Conservation (phyloP, 768 basidiomycete species). For the Trametes sanguinea region DNA sequence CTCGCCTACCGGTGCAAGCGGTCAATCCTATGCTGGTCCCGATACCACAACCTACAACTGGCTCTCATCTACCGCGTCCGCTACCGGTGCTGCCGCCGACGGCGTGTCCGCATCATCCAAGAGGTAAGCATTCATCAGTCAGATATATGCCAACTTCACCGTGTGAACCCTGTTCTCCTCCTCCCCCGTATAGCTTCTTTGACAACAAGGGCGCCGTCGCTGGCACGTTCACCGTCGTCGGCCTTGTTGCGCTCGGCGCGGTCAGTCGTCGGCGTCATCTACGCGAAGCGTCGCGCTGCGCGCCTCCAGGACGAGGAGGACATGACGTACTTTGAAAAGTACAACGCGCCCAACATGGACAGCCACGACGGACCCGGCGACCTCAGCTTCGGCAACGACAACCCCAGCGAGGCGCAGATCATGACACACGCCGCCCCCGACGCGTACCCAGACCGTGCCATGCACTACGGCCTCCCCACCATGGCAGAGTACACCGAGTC, state of each 20-base stretch:
- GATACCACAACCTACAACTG: conserved; percentile 15
- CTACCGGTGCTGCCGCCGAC: conserved; percentile 7
- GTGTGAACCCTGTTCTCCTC: background rate
- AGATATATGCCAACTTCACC: background rate
- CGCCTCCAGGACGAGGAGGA: conserved; percentile 32
- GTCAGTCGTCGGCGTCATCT: conserved; percentile 34
- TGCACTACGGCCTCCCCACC: conserved; percentile 29
- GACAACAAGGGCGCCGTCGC: conserved; percentile 48
- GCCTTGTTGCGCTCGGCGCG: conserved; percentile 37
- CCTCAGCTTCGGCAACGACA: conserved; percentile 11
- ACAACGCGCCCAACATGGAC: conserved; percentile 18
- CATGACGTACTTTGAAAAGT: conserved; percentile 34
- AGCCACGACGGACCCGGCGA: conserved; percentile 7
- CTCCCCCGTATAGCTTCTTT: conserved; percentile 43
- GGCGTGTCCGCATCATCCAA: conserved; percentile 19
- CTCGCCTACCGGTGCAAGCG: background rate
- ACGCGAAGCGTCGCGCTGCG: conserved; percentile 34
- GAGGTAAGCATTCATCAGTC: conserved; percentile 9
- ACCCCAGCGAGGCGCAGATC: conserved; percentile 12
- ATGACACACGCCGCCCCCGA: conserved; percentile 23
- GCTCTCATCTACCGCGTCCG: conserved; percentile 13
- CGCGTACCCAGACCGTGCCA: conserved; percentile 32
- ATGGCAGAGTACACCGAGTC: conserved; percentile 27
- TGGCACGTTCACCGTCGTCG: conserved; percentile 45
- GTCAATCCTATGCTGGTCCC: conserved; percentile 10